Percentiles rank a stretch among this genome's conserved stretches.
Conservation (phyloP, 208 protist species). For the Crithidia bombi region DNA sequence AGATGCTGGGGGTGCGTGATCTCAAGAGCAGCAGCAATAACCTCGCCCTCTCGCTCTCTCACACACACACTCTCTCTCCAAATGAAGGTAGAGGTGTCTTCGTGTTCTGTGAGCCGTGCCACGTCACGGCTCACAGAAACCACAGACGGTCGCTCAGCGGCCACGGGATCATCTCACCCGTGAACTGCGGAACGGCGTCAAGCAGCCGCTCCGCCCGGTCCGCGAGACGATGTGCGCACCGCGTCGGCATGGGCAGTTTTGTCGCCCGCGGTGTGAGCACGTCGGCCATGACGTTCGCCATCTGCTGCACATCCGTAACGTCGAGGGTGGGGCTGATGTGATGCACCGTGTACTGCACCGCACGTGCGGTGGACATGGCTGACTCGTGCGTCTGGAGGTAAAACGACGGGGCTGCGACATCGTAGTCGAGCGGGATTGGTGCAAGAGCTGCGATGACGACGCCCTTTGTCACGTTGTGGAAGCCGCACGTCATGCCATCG, state of each 20-base stretch:
- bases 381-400: constrained; percentile 91
- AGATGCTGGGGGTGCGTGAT: too few species aligned
- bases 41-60: too few species aligned
- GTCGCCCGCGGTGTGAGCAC: constrained; percentile 74
- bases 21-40: too few species aligned
- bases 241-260: constrained; percentile 90
- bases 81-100: too few species aligned
- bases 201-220: constrained; percentile 77
- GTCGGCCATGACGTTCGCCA: constrained; percentile 77
- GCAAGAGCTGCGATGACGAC: constrained; percentile 72
- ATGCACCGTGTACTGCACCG: constrained; percentile 85
- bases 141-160: constrained; percentile 77
- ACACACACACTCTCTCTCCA: too few species aligned
- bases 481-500: constrained; percentile 1
- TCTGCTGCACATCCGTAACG: constrained; percentile 78
- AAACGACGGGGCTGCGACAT: constrained; percentile 65
- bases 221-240: constrained; percentile 83
- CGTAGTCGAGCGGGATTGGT: constrained; percentile 47
- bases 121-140: constrained; percentile 91
- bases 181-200: constrained; percentile 74
- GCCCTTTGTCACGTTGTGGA: constrained; percentile 79
- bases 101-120: too few species aligned
- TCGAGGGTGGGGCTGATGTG: constrained; percentile 70
- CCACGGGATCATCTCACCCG: constrained; percentile 72
- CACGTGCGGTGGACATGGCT: constrained; percentile 83